Percentiles rank a stretch among this genome's conserved stretches.
These are phyloP conservation scores for Ascosphaera apis DNA, from an alignment of 2,329 filamentous ascomycete species.

Conservation along the genomic window DNA sequence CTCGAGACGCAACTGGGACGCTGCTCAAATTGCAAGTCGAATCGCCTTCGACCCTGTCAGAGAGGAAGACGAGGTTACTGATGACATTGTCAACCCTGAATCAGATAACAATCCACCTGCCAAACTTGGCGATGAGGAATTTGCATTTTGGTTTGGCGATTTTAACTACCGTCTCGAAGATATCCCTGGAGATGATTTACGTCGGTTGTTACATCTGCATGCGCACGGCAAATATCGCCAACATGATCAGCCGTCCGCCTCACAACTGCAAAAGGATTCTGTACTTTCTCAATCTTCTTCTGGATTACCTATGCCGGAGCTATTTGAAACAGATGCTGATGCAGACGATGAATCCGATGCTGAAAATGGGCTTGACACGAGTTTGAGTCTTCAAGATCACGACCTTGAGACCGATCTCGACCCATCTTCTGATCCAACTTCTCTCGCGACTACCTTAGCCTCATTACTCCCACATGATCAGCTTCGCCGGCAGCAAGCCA, in stretches of 20 bases:
- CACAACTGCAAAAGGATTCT: conserved; percentile 6
- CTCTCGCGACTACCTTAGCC: conserved; percentile 66
- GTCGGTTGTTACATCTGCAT: conserved; percentile 61
- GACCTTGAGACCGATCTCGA: conserved; percentile 2
- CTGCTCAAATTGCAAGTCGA: conserved; percentile 49
- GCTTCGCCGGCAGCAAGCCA: conserved; percentile 47
- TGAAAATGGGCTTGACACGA: too few species aligned
- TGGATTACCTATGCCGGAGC: too few species aligned
- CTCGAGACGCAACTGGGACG: conserved; percentile 79
- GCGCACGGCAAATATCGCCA: too few species aligned
- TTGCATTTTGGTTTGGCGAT: conserved; percentile 91
- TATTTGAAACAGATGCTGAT: conserved; percentile 3
- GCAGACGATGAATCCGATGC: conserved; percentile 3
- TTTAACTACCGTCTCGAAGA: conserved; percentile 83
- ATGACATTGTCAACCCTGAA: conserved; percentile 33
- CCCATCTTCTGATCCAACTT: conserved; percentile 54
- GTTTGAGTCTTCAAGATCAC: too few species aligned
- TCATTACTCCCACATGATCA: conserved; percentile 83
- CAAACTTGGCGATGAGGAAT: conserved; percentile 74
- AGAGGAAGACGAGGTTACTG: conserved; percentile 37
- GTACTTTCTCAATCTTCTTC: conserved; percentile 7
- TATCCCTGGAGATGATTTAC: conserved; percentile 73
- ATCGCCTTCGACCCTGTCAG: conserved; percentile 59
- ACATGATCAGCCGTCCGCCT: too few species aligned
- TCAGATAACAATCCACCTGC: conserved; percentile 27